Evolutionary conservation across 129 eudicot species (phyloP), one percentile per base, ranked within the genome.

Genomic region (Flaveria brownii): DNA sequence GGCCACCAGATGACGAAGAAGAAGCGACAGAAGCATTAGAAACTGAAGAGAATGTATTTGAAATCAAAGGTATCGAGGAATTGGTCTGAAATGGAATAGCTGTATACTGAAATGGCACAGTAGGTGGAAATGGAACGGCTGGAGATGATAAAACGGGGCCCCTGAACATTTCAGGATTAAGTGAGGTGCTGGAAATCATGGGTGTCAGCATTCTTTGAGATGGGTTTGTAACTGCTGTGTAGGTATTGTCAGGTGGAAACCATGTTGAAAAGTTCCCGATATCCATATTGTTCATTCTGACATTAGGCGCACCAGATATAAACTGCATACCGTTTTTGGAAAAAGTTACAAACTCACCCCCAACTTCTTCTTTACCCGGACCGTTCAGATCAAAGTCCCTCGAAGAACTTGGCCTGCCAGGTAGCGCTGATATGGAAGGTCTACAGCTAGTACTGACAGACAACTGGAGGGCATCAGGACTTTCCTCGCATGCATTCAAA

Each of bases 141-240:
- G 98, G 97, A 54, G 98, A 86, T 2, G 98, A 91, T 77, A 91
- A 78, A 10, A 91, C 89, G 0, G 93, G 82, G 16, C 65, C 92
- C 46, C 91, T 77, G 54, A 83, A 90, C 2, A 82, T 59, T 45
- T 93, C 97, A 12, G 87, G 82, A 70, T 78, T 68, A 62, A 85
- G 88, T 1, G 92, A 73, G 39, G 85, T 50, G 63, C 69, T 72
- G 7, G 86, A 83, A 56, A 87, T 47, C 57, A 54, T 56, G 0
- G 88, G 90, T 33, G 82, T 84, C 78, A 89, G 61, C 42, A 86
- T 74, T 70, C 98, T 82, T 71, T 80, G 93, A 10, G 92, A 85
- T 13, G 88, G 95, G 42, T 85, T 80, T 33, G 84, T 69, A 11
- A 88, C 74, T 9, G 89, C 79, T 0, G 92, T 76, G 79, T 81